A percentile compares a stretch with the other conserved stretches of the same genome.
phyloP scores from a whole-genome alignment of 169 alveolate genomes.

The Pseudocohnilembus persalinus region DNA sequence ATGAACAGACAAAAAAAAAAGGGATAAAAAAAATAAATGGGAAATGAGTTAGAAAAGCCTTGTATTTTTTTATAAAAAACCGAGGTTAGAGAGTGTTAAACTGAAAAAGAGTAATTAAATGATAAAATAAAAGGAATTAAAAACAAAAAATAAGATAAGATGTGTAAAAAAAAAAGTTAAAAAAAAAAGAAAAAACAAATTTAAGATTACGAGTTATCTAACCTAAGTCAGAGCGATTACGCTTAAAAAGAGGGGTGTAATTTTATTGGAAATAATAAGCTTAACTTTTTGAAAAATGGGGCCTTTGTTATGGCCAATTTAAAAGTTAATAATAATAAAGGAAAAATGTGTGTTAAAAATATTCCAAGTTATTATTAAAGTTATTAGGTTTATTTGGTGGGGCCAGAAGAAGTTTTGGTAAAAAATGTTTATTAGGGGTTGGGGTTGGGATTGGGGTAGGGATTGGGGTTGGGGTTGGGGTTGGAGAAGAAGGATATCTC shows the following conservation, averaged over 20 bases:
- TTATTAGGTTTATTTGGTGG: no score
- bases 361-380: no score
- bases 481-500: no score
- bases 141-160: neutral
- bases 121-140: neutral
- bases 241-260: neutral
- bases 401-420: no score
- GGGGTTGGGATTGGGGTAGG: no score
- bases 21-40: slow-evolving; percentile 32
- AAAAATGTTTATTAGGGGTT: no score
- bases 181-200: neutral
- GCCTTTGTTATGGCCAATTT: no score
- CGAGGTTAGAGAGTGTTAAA: slow-evolving; percentile 12
- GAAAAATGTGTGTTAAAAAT: no score
- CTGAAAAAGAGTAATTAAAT: slow-evolving; percentile 8
- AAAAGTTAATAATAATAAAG: no score
- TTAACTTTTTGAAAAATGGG: no score
- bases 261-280: no score
- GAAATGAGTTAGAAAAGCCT: slow-evolving; percentile 51
- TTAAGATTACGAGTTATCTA: neutral
- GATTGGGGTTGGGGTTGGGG: no score
- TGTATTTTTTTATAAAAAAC: slow-evolving; percentile 48
- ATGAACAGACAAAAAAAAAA: slow-evolving; percentile 41
- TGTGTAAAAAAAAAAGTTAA: neutral
- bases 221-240: neutral